phyloP scores from a whole-genome alignment of 2,329 filamentous ascomycete genomes.

The Gliomastix tumulicola region DNA sequence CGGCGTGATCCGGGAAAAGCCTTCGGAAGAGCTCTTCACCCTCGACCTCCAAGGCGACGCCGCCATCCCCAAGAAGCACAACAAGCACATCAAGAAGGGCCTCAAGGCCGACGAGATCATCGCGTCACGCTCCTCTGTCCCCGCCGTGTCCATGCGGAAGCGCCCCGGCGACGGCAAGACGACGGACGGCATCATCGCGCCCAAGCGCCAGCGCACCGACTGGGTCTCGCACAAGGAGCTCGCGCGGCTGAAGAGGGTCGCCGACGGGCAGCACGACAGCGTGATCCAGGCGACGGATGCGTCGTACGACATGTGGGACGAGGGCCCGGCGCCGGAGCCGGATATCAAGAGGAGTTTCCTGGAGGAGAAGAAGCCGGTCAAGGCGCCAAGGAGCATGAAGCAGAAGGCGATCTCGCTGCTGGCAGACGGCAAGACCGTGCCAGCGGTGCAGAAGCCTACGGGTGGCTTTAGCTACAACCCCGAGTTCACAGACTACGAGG shows the following conservation, averaged over 20 bases:
- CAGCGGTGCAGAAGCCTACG: conserved; percentile 70
- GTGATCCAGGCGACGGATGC: conserved; percentile 52
- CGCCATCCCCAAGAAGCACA: conserved; percentile 55
- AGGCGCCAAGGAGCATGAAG: conserved; percentile 68
- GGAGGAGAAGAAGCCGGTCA: conserved; percentile 41
- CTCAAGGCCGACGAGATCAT: conserved; percentile 92
- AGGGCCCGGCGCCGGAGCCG: conserved; percentile 20
- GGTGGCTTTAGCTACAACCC: conserved; percentile 93
- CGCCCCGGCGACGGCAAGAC: conserved; percentile 58
- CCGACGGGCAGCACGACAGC: conserved; percentile 60
- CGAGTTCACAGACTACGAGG: conserved; percentile 76
- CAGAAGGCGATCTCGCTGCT: conserved; percentile 73
- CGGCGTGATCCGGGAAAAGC: conserved; percentile 78
- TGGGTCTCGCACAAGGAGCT: conserved; percentile 85
- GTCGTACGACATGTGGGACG: conserved; percentile 75
- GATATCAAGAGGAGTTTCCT: conserved; percentile 29
- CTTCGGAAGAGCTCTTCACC: conserved; percentile 76
- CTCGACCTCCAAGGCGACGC: conserved; percentile 70
- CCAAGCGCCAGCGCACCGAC: conserved; percentile 70
- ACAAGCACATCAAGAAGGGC: conserved; percentile 64
- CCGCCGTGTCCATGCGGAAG: conserved; percentile 73
- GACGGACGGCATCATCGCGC: conserved; percentile 64
- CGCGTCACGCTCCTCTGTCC: conserved; percentile 72
- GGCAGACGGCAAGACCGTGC: conserved; percentile 72
- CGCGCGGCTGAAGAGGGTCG: conserved; percentile 67